phyloP scores from a whole-genome alignment of 2,329 filamentous ascomycete genomes.

The Penicillium brasilianum region DNA sequence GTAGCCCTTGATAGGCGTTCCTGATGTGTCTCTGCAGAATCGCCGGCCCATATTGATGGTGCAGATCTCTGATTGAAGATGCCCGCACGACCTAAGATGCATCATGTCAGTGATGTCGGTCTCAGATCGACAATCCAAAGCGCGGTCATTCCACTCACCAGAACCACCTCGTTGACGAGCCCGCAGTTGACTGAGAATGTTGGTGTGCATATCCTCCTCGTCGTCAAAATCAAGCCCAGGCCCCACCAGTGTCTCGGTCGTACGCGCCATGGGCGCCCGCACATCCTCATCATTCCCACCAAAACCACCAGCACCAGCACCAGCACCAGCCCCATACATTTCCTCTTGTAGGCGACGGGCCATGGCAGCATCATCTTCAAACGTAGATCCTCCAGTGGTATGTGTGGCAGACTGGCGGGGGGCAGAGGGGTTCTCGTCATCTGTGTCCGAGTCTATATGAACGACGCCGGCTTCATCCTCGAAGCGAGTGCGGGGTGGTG shows the following conservation, averaged over 20 bases:
- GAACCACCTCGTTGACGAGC: slow-evolving; percentile 47
- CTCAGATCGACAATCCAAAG: background rate
- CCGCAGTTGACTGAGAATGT: slow-evolving; percentile 70
- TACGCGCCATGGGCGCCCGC: slow-evolving; percentile 86
- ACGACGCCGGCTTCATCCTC: slow-evolving; percentile 67
- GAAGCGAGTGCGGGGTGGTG: slow-evolving; percentile 45
- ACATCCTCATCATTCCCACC: slow-evolving; percentile 64
- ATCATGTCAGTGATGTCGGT: slow-evolving; percentile 14
- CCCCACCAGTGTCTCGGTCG: slow-evolving; percentile 87
- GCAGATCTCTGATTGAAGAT: slow-evolving; percentile 72
- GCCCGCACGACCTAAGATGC: slow-evolving; percentile 55
- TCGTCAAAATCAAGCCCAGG: slow-evolving; percentile 63
- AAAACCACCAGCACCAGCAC: slow-evolving; percentile 32
- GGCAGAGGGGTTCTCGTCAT: slow-evolving; percentile 66
- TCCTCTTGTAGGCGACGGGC: slow-evolving; percentile 90
- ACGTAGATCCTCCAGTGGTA: slow-evolving; percentile 55
- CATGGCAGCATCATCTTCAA: slow-evolving; percentile 93
- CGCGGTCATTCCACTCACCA: background rate
- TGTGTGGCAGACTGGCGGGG: slow-evolving; percentile 31
- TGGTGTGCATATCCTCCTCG: slow-evolving; percentile 63
- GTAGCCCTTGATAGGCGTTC: slow-evolving; percentile 64
- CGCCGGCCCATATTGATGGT: slow-evolving; percentile 64
- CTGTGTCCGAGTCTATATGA: slow-evolving; percentile 78
- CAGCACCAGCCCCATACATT: slow-evolving; percentile 67
- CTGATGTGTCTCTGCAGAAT: slow-evolving; percentile 54